Base-by-base conservation (phyloP, 805 yeast genomes). In the Yarrowia sp. region DNA sequence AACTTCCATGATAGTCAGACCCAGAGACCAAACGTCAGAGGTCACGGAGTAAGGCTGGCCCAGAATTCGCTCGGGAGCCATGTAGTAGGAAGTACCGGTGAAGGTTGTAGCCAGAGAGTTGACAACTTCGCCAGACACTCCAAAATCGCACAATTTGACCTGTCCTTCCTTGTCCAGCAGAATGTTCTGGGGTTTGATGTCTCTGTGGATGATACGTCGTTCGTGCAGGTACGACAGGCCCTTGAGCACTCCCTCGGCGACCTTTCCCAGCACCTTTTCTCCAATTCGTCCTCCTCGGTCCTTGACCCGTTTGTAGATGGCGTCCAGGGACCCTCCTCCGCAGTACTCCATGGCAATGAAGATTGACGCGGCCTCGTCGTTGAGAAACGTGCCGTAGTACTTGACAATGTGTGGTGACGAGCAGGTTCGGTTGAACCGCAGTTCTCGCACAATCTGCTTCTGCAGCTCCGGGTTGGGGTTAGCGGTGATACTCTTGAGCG, bases 1-100 rank as follows among this genome's bases (percentile, higher is more conserved):
- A 36, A 94, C 97, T 76, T 95, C 99, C 75, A 95, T 80, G 58
- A 95, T 80, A 1, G 98, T 93, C 69, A 95, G 82, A 0, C 99
- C 99, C 41, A 95, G 79, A 0, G 98, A 92, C 99, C 99, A 95
- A 15, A 95, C 94, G 77, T 95, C 99, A 74, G 96, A 89, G 4
- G 97, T 91, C 3, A 94, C 97, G 11, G 97, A 89, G 76, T 95
- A 95, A 1, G 97, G 95, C 75, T 92, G 94, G 38, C 97, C 98
- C 80, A 91, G 91, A 65, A 95, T 94, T 73, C 99, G 84, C 78
- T 95, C 99, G 0, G 99, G 99, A 0, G 99, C 98, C 99, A 95
- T 95, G 78, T 95, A 95, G 77, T 91, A 94, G 11, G 97, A 93
- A 0, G 99, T 95, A 1, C 99, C 99, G 0, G 97, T 95, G 76